Evolutionary conservation across 139 green algal species (phyloP), one percentile per base, ranked within the genome.

Genomic region (Diplosphaera chodatii): DNA sequence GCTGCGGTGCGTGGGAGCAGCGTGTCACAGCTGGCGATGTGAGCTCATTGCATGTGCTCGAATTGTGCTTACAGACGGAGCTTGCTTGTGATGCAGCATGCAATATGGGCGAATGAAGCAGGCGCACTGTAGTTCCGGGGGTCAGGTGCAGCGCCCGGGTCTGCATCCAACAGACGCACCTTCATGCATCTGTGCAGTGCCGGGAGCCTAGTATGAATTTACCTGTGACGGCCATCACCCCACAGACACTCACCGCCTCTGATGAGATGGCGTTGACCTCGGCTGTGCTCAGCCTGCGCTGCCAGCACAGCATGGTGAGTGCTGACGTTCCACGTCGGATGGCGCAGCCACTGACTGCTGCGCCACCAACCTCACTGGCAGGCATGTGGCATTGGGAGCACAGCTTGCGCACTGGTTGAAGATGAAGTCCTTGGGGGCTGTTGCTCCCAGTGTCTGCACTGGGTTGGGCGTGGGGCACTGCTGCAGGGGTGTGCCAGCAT

Each of bases 361-460:
- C 8, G 4, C 16, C 3, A 59, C 4, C 10, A 25, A 59, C n/a
- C 18, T 59, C 13, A 59, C 3, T n/a, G 13, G 16, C 8, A 59
- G 22, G 16, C 13, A 25, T 3, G 48, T 4, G n/a, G n/a, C n/a
- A n/a, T n/a, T n/a, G n/a, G n/a, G n/a, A n/a, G n/a, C n/a, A n/a
- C n/a, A n/a, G n/a, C n/a, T n/a, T n/a, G n/a, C n/a, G n/a, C n/a
- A 59, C 48, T 59, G 48, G 48, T 59, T 59, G 48, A 59, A 59
- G 25, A 59, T 59, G 16, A 59, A 59, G 8, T 23, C 3, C 48
- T 59, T 59, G 13, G 48, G 48, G 3, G 48, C 13, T 3, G 4
- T 21, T 25, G 48, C 16, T 27, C 13, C 48, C 22, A 25, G 13
- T 3, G 3, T 21, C 10, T 21, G 8, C 10, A 59, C 48, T n/a